Base-by-base conservation (phyloP, 1,284 basidiomycete species). In the Takashimella tepidaria region DNA sequence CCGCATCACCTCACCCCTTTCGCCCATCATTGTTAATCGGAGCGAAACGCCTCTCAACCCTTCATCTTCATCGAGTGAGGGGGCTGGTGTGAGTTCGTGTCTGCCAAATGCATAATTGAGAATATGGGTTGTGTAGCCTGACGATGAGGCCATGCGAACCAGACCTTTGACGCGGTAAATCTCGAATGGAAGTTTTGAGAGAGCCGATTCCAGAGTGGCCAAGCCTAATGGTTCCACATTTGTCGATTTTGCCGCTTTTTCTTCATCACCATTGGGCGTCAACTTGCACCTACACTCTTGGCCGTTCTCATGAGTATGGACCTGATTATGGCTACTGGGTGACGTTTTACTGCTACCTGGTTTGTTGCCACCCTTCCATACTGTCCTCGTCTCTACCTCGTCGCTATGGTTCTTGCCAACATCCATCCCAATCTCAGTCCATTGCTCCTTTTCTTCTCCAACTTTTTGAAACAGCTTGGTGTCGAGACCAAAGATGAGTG, bases 61-160 rank as follows among this genome's bases (percentile, higher is more conserved):
- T 24, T 71, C 56, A 8, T 67, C 71, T 19, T 69, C 60, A 41
- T 72, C 73, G n/a, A 77, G 73, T 16, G 70, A 60, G 8, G 67
- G 64, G 21, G 78, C 67, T 5, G 68, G 68, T 3, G 80, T 84
- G 45, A 92, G 76, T 31, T 91, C 88, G 68, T 82, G 84, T 47
- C 89, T 81, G 19, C 88, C 88, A 74, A 93, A 95, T 4, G 91
- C 90, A 87, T 88, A 95, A 70, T 95, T 95, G 57, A 93, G 69
- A 57, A 92, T 88, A 62, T 81, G 71, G 43, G 68, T 73, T 13
- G 78, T 72, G 21, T 78, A 79, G 19, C 19, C 12, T 48, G 26
- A 8, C 25, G 24, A 12, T 22, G 13, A 31, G 12, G n/a, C 22
- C 23, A 43, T 5, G 1, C 5, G 44, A 59, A 43, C 42, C 8